Percentiles rank a stretch among this genome's conserved stretches.
These are phyloP conservation scores for Pseudonitzschia multistriata DNA, from an alignment of 108 stramenopile genomes.

Conservation along the genomic window DNA sequence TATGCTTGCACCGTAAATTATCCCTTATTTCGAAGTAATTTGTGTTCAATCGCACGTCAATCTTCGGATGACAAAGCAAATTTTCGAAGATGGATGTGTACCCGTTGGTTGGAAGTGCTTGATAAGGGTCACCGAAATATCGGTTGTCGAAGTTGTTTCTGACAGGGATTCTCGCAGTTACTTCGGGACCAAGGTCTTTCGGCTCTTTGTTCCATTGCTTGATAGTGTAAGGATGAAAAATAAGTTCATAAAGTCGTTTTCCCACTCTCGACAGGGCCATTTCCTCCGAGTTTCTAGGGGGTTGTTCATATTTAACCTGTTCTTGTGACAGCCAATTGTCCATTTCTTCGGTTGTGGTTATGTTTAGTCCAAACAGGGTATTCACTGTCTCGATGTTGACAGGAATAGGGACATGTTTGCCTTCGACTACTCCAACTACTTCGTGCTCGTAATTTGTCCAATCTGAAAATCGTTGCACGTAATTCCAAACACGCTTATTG, in stretches of 20 bases:
- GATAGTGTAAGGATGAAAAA: constrained; percentile 76
- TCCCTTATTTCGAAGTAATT: constrained; percentile 70
- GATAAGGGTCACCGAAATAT: constrained; percentile 75
- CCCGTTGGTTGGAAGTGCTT: constrained; percentile 71
- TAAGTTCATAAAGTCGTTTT: constrained; percentile 56
- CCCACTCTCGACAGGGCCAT: constrained; percentile 75
- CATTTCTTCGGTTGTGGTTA: constrained; percentile 65
- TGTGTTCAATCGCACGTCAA: constrained; percentile 54
- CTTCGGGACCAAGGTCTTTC: constrained; percentile 65
- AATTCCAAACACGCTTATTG: constrained; percentile 69
- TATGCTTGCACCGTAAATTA: constrained; percentile 41
- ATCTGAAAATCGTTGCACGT: constrained; percentile 54
- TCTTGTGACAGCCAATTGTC: constrained; percentile 64
- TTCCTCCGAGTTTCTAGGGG: constrained; percentile 63
- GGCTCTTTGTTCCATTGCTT: constrained; percentile 84
- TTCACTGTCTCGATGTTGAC: constrained; percentile 87
- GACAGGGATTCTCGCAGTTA: constrained; percentile 75
- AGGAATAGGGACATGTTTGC: constrained; percentile 76
- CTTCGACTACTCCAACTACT: constrained; percentile 58
- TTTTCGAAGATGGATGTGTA: constrained; percentile 74
- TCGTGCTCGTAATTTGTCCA: constrained; percentile 79
- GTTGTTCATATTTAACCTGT: constrained; percentile 44
- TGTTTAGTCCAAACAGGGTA: constrained; percentile 61
- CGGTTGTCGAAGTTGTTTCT: constrained; percentile 61
- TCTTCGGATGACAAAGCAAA: constrained; percentile 54